Evolutionary conservation across 352 stramenopile species (phyloP), one percentile per base, ranked within the genome.

Genomic region (Phytophthora brassicae): DNA sequence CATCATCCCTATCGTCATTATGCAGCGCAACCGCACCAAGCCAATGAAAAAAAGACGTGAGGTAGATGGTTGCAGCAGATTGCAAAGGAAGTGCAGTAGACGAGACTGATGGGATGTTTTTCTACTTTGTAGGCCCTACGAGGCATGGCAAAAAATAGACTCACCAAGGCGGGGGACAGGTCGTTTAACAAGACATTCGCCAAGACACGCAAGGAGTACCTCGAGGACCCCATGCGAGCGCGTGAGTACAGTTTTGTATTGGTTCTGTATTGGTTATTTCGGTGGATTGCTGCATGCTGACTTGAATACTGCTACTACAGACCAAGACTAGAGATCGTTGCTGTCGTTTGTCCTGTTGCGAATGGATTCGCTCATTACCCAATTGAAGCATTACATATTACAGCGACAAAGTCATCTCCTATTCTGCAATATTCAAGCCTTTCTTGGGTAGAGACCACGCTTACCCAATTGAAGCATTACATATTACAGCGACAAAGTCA

Each of bases 141-240:
- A 82, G 84, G 77, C 73, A 72, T 87, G 56, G 67, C 79, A 82
- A 84, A 76, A 84, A 89, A 81, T 84, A 89, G 73, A 71, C 77
- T 86, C 48, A 89, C 79, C 28, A 68, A 79, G 49, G 63, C 65
- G 11, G 68, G 74, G n/a, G 70, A 70, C 53, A 78, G 72, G 47
- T 70, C 74, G 23, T 85, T 76, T 63, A 71, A 56, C 46, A 58
- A 74, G 59, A 66, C 64, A 20, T 84, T 89, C 53, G 67, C 56
- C 20, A 71, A 72, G 54, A 81, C 56, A 46, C 73, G 77, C 42
- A 77, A 71, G 17, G 60, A 85, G 56, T 89, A 89, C 67, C 39
- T 86, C 20, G 59, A 76, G 31, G 66, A 89, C 53, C 77, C 75
- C 19, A 60, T 57, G 3, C 59, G 64, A 33, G 66, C 54, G n/a